Base-by-base conservation (phyloP, 352 stramenopile species). In the Globisporangium takayamanum region DNA sequence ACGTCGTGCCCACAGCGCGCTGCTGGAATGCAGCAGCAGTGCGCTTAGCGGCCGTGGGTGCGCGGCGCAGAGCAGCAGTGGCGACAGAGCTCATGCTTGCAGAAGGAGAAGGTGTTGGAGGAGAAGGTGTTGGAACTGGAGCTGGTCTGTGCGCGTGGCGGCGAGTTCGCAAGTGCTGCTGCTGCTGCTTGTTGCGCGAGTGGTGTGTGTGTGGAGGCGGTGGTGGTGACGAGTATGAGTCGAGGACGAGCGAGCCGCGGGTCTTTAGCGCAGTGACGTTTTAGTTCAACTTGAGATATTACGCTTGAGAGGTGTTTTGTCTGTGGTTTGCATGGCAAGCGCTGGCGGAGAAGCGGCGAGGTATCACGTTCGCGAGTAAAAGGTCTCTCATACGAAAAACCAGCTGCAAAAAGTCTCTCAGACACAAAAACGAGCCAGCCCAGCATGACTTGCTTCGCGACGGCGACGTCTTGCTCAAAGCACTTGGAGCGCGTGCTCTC, bases 1-100 rank as follows among this genome's bases (percentile, higher is more conserved):
- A 60, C 7, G 74, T 80, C 61, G 64, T 73, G 41, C 73, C 63
- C 50, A 46, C 49, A 75, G 59, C 74, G 74, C 46, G 65, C 39
- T 14, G 55, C 41, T 46, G 41, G 15, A 20, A n/a, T 22, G 46
- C 33, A 45, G 45, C 44, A 36, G 20, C 47, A 28, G 22, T 18
- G 46, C 55, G 47, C 55, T 51, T 68, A 2, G 58, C 57, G 39
- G 50, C 28, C 16, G 44, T 36, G 8, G 55, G 22, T 18, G 41
- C 33, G 25, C 52, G 37, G 52, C 55, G 45, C 39, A 45, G 53
- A 33, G 53, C 41, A 45, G 53, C 37, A 50, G 39, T 18, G 25
- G 53, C 28, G 42, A 59, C 42, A 20, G 53, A 50, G 53, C 42
- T 59, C 53, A 59, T 59, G 6, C 12, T 58, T 8, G 52, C 60